Conservation (phyloP, 2,329 filamentous ascomycete genomes). For the Gliomastix tumulicola region DNA sequence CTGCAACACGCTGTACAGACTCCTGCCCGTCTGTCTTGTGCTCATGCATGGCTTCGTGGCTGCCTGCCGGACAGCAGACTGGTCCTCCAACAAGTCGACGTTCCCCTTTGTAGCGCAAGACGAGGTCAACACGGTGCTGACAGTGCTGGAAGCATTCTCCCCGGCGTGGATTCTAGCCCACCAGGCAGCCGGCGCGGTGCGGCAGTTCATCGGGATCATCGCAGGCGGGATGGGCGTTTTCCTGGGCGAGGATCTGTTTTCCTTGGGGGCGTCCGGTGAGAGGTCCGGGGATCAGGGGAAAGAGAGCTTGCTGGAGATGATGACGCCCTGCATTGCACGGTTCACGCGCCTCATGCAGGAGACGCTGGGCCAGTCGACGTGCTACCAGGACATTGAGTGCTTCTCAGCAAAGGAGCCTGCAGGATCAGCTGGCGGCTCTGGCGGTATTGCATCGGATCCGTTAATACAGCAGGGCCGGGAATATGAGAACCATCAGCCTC, state of each 20-base stretch:
- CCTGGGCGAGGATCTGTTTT: no score
- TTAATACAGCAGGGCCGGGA: no score
- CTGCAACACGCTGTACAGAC: slow-evolving; percentile 29
- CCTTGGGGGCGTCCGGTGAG: no score
- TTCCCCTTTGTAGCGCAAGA: slow-evolving; percentile 13
- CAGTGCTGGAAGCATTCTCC: slow-evolving; percentile 29
- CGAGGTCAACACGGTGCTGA: slow-evolving; percentile 23
- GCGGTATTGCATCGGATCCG: no score
- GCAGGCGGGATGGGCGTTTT: background rate
- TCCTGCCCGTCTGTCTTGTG: slow-evolving; percentile 27
- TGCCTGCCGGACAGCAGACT: slow-evolving; percentile 8
- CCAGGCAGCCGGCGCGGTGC: slow-evolving; percentile 23
- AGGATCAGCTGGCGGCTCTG: no score
- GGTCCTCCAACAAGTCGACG: slow-evolving; percentile 10
- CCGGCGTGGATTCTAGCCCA: slow-evolving; percentile 23
- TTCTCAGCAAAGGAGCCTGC: no score
- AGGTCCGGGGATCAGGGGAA: no score
- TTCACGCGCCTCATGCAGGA: slow-evolving; percentile 20
- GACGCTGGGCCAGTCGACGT: slow-evolving; percentile 24
- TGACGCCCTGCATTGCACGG: no score
- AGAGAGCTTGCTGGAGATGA: no score
- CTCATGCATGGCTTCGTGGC: slow-evolving; percentile 20
- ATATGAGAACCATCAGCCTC: no score
- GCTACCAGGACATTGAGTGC: no score
- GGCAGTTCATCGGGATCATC: slow-evolving; percentile 2